Percentiles rank a stretch among this genome's conserved stretches.
Evolutionary conservation across 2,329 filamentous ascomycete genomes (phyloP).

Genomic region (Calycina herbarum): DNA sequence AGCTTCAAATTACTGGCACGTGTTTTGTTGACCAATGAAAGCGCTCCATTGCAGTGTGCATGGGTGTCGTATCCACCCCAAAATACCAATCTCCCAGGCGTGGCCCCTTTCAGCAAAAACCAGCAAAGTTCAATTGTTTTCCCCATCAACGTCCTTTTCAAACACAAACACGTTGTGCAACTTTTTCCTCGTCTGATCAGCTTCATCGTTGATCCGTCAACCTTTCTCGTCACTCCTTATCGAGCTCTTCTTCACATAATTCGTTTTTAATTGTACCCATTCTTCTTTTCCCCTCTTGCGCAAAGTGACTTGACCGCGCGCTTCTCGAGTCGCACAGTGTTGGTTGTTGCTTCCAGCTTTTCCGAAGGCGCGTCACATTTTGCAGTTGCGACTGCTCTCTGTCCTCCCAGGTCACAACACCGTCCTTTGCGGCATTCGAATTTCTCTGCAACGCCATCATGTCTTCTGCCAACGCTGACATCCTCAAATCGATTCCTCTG

Average conservation of each 20-base stretch:
- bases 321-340: slow-evolving; percentile 7
- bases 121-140: not conserved
- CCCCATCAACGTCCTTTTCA: not conserved
- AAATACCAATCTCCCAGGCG: not conserved
- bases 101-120: not conserved
- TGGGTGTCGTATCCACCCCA: not conserved
- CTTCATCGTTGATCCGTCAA: slow-evolving; percentile 24
- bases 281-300: not conserved
- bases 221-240: slow-evolving; percentile 46
- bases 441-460: slow-evolving; percentile 22
- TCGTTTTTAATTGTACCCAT: slow-evolving; percentile 20
- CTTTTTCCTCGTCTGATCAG: slow-evolving; percentile 7
- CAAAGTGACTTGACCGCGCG: not conserved
- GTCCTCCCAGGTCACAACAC: slow-evolving; percentile 1
- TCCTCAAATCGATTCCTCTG: slow-evolving; percentile 57
- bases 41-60: too few relatives aligned
- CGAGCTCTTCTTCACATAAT: slow-evolving; percentile 19
- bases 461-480: slow-evolving; percentile 28
- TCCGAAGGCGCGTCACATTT: slow-evolving; percentile 12
- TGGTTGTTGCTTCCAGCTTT: slow-evolving; percentile 11
- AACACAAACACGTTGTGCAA: slow-evolving; percentile 5
- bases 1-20: too few relatives aligned
- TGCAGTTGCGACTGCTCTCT: slow-evolving; percentile 5
- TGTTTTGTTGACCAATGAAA: too few relatives aligned
- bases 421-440: not conserved